phyloP scores from a whole-genome alignment of 768 basidiomycete species.

The Coprinopsis sp. region DNA sequence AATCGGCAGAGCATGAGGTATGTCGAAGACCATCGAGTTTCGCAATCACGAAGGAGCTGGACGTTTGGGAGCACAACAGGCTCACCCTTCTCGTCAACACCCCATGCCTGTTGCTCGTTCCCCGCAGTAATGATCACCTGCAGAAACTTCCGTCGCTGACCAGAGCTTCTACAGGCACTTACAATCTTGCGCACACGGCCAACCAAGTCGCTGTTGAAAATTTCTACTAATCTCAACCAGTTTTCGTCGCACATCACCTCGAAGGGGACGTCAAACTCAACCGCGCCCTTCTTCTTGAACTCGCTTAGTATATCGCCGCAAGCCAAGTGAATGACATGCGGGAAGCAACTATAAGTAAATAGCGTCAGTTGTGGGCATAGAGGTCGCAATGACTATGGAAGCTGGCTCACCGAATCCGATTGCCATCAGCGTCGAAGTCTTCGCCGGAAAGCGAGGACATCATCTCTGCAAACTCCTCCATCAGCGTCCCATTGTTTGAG shows the following conservation, averaged over 20 bases:
- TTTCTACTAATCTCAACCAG: too few species aligned
- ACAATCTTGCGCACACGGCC: not conserved
- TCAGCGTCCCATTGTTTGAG: not conserved
- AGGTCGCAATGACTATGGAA: not conserved
- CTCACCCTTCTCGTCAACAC: not conserved
- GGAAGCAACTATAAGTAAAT: not conserved
- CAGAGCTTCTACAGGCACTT: not conserved
- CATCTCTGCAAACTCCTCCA: not conserved
- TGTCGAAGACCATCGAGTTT: conserved; percentile 3
- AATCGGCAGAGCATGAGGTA: not conserved
- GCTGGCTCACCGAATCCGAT: not conserved
- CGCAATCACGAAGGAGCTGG: conserved; percentile 1
- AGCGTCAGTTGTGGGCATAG: not conserved
- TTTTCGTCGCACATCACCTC: too few species aligned
- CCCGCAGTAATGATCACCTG: not conserved
- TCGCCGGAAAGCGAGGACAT: not conserved
- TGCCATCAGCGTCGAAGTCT: not conserved
- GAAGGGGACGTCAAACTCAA: too few species aligned
- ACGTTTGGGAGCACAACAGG: not conserved
- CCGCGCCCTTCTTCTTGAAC: too few species aligned
- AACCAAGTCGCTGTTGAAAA: not conserved
- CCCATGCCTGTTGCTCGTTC: not conserved
- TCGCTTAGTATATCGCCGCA: not conserved
- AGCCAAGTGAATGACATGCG: not conserved
- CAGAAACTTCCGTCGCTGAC: not conserved